Conservation (phyloP, 148 eudicot species). For the Agrostemma githago region DNA sequence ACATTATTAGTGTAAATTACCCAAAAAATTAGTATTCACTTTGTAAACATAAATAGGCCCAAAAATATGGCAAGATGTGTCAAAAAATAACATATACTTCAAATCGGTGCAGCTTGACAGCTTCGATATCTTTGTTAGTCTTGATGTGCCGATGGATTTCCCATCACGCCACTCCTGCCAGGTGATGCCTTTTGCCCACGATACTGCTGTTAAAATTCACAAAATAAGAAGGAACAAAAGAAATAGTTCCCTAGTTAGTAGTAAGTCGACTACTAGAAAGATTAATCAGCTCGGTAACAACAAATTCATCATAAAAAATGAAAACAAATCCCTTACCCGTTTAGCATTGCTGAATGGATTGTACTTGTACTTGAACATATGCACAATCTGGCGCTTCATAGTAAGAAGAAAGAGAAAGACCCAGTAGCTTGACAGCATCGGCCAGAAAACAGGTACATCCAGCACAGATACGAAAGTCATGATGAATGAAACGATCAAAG, state of each 20-base stretch:
- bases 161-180: slow-evolving; percentile 12
- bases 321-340: slow-evolving; percentile 32
- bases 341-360: slow-evolving; percentile 55
- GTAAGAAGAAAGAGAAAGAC: slow-evolving; percentile 48
- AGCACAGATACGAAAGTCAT: slow-evolving; percentile 59
- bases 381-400: slow-evolving; percentile 57
- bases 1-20: too few species aligned
- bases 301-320: background rate
- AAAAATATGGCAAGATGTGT: too few species aligned
- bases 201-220: slow-evolving; percentile 14
- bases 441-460: slow-evolving; percentile 85
- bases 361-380: slow-evolving; percentile 64
- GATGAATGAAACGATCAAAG: slow-evolving; percentile 52
- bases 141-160: slow-evolving; percentile 13
- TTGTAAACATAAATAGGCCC: too few species aligned
- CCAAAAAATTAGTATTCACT: too few species aligned
- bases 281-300: slow-evolving; percentile 6
- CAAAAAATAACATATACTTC: too few species aligned
- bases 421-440: slow-evolving; percentile 72
- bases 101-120: background rate
- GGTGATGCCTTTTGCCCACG: slow-evolving; percentile 13
- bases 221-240: background rate
- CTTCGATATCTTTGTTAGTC: slow-evolving; percentile 11
- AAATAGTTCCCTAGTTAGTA: background rate
- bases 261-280: background rate